These are phyloP conservation scores for Aspergillus ostianus DNA, from an alignment of 495 filamentous ascomycete species.

Conservation along the genomic window DNA sequence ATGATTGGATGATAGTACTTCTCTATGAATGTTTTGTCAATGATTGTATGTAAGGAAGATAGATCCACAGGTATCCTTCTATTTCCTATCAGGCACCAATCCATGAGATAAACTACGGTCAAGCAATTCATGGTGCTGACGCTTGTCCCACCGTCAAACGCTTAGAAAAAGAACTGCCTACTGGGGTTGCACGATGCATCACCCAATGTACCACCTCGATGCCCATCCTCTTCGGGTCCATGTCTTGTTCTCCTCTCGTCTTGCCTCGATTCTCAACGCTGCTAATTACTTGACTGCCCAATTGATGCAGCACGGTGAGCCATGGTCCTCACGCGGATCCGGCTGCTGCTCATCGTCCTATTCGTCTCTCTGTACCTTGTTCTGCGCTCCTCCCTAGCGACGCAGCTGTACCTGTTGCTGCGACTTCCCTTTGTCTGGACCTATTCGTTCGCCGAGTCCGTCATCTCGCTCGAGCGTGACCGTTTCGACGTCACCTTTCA, in stretches of 20 bases:
- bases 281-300: background rate
- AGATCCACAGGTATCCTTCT: too few species aligned
- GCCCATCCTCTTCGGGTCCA: background rate
- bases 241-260: background rate
- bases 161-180: background rate
- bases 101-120: background rate
- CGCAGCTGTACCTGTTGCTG: slow-evolving; percentile 8
- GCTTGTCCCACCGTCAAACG: background rate
- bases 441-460: background rate
- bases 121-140: background rate
- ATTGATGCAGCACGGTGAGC: background rate
- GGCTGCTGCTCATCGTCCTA: background rate
- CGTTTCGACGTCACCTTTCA: slow-evolving; percentile 10
- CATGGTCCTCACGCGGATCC: slow-evolving; percentile 4
- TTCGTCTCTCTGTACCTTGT: background rate
- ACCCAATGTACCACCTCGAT: background rate
- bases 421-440: slow-evolving; percentile 12
- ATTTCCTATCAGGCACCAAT: too few species aligned
- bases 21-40: too few species aligned
- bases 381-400: background rate
- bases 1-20: too few species aligned
- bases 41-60: too few species aligned
- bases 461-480: slow-evolving; percentile 8
- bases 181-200: background rate
- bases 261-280: background rate